These are phyloP conservation scores for Fusarium verticillioides DNA, from an alignment of 2,329 filamentous ascomycete genomes.

Conservation along the genomic window DNA sequence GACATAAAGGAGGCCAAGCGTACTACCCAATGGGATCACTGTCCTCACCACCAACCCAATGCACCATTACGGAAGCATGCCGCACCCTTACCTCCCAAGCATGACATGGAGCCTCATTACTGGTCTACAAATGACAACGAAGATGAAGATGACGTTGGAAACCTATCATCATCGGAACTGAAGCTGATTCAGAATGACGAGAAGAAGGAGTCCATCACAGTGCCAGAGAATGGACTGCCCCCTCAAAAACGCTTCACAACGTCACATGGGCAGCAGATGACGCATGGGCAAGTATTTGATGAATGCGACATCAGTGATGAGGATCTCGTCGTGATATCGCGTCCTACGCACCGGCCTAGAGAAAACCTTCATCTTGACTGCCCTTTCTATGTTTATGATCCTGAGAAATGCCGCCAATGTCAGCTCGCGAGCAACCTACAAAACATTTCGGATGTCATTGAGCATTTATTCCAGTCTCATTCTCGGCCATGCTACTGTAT, in stretches of 20 bases:
- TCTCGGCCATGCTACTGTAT: neutral
- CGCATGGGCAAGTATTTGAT: neutral
- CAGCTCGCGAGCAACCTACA: neutral
- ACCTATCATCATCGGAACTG: neutral
- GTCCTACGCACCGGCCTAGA: neutral
- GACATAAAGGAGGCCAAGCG: too few species aligned
- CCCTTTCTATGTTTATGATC: neutral
- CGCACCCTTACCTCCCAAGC: rapidly evolving
- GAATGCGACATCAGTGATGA: neutral
- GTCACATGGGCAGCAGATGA: neutral
- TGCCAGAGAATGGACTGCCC: neutral
- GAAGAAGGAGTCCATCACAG: neutral
- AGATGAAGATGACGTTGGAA: neutral
- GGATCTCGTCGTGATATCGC: neutral
- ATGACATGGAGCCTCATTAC: neutral
- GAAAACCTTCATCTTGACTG: neutral
- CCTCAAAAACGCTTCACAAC: rapidly evolving
- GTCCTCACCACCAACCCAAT: rapidly evolving
- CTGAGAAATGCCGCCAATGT: neutral
- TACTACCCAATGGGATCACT: neutral
- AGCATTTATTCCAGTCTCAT: neutral
- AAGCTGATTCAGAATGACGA: neutral
- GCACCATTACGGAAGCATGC: rapidly evolving
- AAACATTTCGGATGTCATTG: neutral
- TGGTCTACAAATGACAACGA: neutral